Evolutionary conservation across 2,329 filamentous ascomycete genomes (phyloP), one percentile per base, ranked within the genome.

Genomic region (Ramichloridium luteum): DNA sequence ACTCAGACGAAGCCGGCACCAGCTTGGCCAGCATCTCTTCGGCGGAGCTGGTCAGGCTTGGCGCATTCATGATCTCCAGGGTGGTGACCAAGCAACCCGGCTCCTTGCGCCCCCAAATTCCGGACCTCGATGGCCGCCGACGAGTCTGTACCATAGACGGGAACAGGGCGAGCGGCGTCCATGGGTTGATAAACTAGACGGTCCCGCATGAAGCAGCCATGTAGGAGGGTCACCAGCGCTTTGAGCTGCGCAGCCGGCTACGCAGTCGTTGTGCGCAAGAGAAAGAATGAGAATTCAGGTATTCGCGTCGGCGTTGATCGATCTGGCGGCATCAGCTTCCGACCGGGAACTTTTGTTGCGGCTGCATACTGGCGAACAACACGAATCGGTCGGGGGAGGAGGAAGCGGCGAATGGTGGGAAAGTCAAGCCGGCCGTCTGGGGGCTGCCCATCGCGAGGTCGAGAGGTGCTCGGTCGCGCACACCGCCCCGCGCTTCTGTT

Each of bases 281-380:
- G 20, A 8, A 23, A 23, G 20, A 23, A 23, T 8, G n/a, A 23
- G 20, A 8, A 23, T 23, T 8, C n/a, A 8, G 20, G 20, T n/a
- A n/a, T 23, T 23, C n/a, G 20, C 20, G 20, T 23, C n/a, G 8
- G 20, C n/a, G 20, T n/a, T n/a, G 20, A 8, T 23, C n/a, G 20
- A n/a, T 23, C n/a, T n/a, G 8, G n/a, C 8, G 20, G 8, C n/a
- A 8, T 23, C n/a, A n/a, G n/a, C n/a, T n/a, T n/a, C n/a, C n/a
- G n/a, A n/a, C n/a, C n/a, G n/a, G 20, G 20, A 23, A 23, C 20
- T n/a, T 23, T 23, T n/a, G n/a, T 23, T 23, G 20, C n/a, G 8
- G 20, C 20, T 23, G 20, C 8, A 23, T 8, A 23, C 8, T 8
- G 20, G 20, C 8, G 20, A 23, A n/a, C 8, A 23, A 8, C 20